phyloP scores from a whole-genome alignment of 2,329 filamentous ascomycete species.

The Aspergillus ochraceoroseus region DNA sequence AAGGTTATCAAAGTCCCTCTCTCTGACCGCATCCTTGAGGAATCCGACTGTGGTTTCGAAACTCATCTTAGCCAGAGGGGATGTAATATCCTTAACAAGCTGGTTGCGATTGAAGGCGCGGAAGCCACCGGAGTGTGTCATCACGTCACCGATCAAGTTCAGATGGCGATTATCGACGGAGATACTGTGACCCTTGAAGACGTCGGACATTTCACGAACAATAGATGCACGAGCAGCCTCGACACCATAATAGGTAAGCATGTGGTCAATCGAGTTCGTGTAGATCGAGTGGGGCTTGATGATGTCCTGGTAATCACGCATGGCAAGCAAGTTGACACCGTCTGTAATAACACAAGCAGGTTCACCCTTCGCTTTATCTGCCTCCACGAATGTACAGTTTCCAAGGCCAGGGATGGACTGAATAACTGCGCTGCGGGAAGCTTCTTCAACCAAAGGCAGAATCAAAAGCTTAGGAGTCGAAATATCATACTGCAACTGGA shows the following conservation, averaged over 20 bases:
- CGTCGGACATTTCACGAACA: slow-evolving; percentile 74
- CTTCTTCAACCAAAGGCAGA: slow-evolving; percentile 80
- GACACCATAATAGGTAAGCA: slow-evolving; percentile 82
- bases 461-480: slow-evolving; percentile 85
- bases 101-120: slow-evolving; percentile 90
- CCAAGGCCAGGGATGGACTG: slow-evolving; percentile 78
- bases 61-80: slow-evolving; percentile 97
- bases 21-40: slow-evolving; percentile 83
- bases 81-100: slow-evolving; percentile 70
- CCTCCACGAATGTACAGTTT: slow-evolving; percentile 64
- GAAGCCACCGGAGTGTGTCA: slow-evolving; percentile 91
- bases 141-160: slow-evolving; percentile 92
- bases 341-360: slow-evolving; percentile 63
- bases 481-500: slow-evolving; percentile 77
- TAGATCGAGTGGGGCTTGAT: slow-evolving; percentile 81
- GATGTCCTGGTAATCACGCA: slow-evolving; percentile 80
- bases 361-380: slow-evolving; percentile 49
- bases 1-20: slow-evolving; percentile 85
- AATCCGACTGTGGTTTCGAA: slow-evolving; percentile 97
- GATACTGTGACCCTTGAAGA: slow-evolving; percentile 90
- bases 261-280: slow-evolving; percentile 87
- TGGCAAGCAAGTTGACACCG: slow-evolving; percentile 82
- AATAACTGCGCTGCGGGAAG: slow-evolving; percentile 71
- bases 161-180: slow-evolving; percentile 85
- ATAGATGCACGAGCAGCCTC: slow-evolving; percentile 87